Evolutionary conservation across 1,139 yeast genomes (phyloP).

Genomic region (Debaryomyces coudertii): DNA sequence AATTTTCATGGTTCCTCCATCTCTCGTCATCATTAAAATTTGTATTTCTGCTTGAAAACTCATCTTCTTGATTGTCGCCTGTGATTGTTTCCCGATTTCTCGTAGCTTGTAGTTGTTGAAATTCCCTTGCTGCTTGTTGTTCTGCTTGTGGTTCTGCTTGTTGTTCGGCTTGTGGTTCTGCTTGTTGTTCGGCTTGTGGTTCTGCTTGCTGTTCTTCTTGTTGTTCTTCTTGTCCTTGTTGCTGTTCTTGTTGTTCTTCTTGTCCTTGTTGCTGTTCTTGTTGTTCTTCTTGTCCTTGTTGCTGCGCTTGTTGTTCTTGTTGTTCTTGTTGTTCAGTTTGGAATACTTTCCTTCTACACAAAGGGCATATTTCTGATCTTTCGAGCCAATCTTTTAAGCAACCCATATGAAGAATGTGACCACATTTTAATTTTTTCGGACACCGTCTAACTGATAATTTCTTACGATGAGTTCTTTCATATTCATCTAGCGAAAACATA

Average conservation of each 20-base stretch:
- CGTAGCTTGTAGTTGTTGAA: background rate
- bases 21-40: background rate
- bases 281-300: background rate
- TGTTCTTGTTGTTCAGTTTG: conserved; percentile 10
- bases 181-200: conserved; percentile 8
- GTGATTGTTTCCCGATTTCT: background rate
- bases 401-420: conserved; percentile 87
- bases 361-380: conserved; percentile 88
- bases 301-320: conserved; percentile 4
- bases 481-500: conserved; percentile 53
- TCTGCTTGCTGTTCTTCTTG: conserved; percentile 8
- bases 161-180: conserved; percentile 4
- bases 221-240: conserved; percentile 10
- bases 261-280: background rate
- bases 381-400: conserved; percentile 94
- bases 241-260: conserved; percentile 7
- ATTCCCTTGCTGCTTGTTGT: background rate
- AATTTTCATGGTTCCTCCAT: background rate
- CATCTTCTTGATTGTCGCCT: background rate
- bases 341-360: conserved; percentile 79
- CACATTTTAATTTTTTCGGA: conserved; percentile 81
- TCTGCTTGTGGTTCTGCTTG: background rate
- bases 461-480: conserved; percentile 25
- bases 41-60: background rate
- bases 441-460: conserved; percentile 45